Evolutionary conservation across 2,329 filamentous ascomycete species (phyloP).

Genomic region (Rutstroemia sp.): DNA sequence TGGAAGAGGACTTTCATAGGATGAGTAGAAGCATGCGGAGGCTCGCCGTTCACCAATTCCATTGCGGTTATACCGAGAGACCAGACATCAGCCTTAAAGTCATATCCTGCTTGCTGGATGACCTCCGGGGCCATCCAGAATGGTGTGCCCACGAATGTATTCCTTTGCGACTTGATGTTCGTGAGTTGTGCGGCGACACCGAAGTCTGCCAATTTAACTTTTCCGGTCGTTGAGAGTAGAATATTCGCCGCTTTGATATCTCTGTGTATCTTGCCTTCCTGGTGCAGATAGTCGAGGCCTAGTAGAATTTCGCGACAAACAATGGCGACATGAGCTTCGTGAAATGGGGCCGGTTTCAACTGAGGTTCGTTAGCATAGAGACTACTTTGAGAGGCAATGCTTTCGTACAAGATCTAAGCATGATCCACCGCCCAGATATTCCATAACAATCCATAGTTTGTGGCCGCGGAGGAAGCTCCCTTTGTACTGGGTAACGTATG

Average conservation of each 20-base stretch:
- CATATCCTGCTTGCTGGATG: conserved; percentile 76
- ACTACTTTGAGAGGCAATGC: neutral
- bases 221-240: conserved; percentile 81
- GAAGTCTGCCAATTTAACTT: conserved; percentile 95
- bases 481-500: conserved; percentile 93
- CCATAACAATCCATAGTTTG: conserved; percentile 99
- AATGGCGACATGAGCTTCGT: conserved; percentile 86
- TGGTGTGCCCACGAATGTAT: conserved; percentile 95
- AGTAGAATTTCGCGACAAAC: conserved; percentile 85
- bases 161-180: conserved; percentile 94
- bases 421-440: conserved; percentile 90
- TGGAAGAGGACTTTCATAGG: conserved; percentile 92
- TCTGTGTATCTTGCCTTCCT: conserved; percentile 89
- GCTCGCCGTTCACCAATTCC: conserved; percentile 81
- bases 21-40: conserved; percentile 77
- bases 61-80: conserved; percentile 87
- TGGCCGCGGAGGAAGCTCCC: conserved; percentile 92
- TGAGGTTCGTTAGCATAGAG: conserved; percentile 31
- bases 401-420: conserved; percentile 79
- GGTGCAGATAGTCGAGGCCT: conserved; percentile 88
- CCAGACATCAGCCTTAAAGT: conserved; percentile 92
- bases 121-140: conserved; percentile 98
- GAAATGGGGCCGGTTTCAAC: conserved; percentile 86
- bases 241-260: conserved; percentile 97
- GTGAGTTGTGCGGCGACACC: conserved; percentile 94